These are phyloP conservation scores for Kondoa subrosea DNA, from an alignment of 768 basidiomycete species.

Conservation along the genomic window DNA sequence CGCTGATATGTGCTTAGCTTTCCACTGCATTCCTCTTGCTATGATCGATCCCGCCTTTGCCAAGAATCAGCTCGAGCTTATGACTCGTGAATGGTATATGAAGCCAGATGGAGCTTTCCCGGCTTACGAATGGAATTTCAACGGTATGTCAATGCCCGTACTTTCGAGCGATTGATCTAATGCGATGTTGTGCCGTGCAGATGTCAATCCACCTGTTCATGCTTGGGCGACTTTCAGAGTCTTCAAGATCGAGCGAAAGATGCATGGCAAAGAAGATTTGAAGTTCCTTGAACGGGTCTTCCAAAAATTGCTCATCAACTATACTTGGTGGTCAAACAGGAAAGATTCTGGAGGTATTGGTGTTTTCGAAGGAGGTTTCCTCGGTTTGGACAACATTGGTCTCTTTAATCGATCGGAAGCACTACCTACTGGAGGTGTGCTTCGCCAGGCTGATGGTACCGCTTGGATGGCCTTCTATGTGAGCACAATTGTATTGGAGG, in stretches of 20 bases:
- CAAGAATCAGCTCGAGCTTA: conserved; percentile 88
- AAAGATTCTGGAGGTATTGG: conserved; percentile 90
- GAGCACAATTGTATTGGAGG: no score
- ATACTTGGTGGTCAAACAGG: conserved; percentile 74
- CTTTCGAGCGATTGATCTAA: not conserved
- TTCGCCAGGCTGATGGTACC: conserved; percentile 95
- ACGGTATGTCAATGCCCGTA: conserved; percentile 37
- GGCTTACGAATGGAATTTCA: conserved; percentile 94
- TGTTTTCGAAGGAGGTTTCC: conserved; percentile 95
- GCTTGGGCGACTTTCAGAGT: conserved; percentile 98
- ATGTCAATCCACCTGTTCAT: conserved; percentile 97
- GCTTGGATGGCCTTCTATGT: conserved; percentile 99
- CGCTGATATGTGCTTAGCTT: no score
- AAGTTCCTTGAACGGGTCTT: conserved; percentile 92
- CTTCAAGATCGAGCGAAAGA: conserved; percentile 96
- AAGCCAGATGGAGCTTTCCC: conserved; percentile 97
- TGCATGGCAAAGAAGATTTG: conserved; percentile 76
- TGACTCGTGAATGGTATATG: conserved; percentile 95
- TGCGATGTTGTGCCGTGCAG: conserved; percentile 43
- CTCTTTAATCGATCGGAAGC: conserved; percentile 96
- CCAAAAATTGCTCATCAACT: conserved; percentile 90
- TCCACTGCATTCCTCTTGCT: conserved; percentile 94
- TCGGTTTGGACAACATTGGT: conserved; percentile 94
- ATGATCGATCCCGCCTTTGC: conserved; percentile 88
- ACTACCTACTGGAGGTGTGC: conserved; percentile 75